phyloP scores from a whole-genome alignment of 2,329 filamentous ascomycete genomes.

The Pseudogymnoascus sp. region DNA sequence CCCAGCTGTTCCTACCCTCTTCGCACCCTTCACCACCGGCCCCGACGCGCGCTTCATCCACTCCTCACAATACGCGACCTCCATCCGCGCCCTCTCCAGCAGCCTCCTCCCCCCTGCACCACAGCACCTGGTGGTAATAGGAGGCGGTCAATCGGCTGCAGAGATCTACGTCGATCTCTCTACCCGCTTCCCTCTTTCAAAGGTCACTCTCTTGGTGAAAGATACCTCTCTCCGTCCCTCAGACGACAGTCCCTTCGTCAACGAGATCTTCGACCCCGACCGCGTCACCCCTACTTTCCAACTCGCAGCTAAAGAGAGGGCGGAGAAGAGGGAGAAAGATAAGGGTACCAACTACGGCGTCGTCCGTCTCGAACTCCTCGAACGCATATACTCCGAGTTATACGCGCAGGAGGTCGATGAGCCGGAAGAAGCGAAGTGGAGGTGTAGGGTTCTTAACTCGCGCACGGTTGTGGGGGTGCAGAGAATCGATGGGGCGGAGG shows the following conservation, averaged over 20 bases:
- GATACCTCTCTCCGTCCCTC: constrained; percentile 78
- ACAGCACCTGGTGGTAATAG: constrained; percentile 76
- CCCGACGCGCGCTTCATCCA: constrained; percentile 68
- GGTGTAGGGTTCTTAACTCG: constrained; percentile 68
- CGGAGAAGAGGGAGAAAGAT: constrained; percentile 54
- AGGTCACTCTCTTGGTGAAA: constrained; percentile 65
- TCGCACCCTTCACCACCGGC: constrained; percentile 33
- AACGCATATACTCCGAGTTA: constrained; percentile 77
- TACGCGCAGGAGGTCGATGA: constrained; percentile 74
- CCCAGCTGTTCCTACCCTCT: constrained; percentile 60
- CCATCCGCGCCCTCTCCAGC: background rate
- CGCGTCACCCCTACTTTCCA: constrained; percentile 71
- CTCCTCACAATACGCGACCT: constrained; percentile 71
- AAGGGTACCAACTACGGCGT: constrained; percentile 91
- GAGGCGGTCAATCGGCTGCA: constrained; percentile 84
- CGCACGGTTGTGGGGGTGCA: constrained; percentile 45
- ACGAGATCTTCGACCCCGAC: constrained; percentile 90
- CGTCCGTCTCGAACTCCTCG: constrained; percentile 82
- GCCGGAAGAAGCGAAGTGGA: constrained; percentile 65
- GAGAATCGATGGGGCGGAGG: constrained; percentile 29
- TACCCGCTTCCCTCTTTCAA: constrained; percentile 51
- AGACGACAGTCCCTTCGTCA: constrained; percentile 95
- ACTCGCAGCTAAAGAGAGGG: constrained; percentile 54
- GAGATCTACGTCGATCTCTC: constrained; percentile 93
- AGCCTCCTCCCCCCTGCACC: background rate